phyloP scores from a whole-genome alignment of 2,329 filamentous ascomycete genomes.

The Neofusicoccum ribis region DNA sequence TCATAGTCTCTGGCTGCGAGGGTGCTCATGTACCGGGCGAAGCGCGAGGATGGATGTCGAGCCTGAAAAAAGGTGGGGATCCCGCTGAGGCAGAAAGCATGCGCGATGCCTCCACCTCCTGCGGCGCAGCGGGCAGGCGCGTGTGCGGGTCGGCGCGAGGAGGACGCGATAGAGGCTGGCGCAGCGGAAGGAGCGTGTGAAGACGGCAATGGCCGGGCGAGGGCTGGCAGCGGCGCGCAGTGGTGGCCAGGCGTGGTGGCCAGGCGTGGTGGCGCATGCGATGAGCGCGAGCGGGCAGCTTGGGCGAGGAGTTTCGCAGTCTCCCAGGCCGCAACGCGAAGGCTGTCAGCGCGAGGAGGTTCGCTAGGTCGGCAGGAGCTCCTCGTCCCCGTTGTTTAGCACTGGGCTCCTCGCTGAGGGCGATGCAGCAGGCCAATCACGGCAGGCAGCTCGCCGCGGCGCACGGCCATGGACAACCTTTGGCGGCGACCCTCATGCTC shows the following conservation, averaged over 20 bases:
- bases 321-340: neutral
- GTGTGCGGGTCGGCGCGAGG: neutral
- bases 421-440: conserved; percentile 10
- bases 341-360: neutral
- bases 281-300: neutral
- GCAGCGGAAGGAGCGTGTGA: neutral
- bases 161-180: neutral
- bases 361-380: conserved; percentile 4
- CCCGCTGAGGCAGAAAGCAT: neutral
- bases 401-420: conserved; percentile 3
- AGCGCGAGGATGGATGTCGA: neutral
- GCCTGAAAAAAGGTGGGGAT: neutral
- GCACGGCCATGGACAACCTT: neutral
- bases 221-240: neutral
- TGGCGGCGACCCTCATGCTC: neutral
- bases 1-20: conserved; percentile 10
- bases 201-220: neutral
- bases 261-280: conserved; percentile 7
- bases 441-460: neutral
- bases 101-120: no score
- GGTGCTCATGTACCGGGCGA: neutral
- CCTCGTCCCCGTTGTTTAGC: conserved; percentile 9
- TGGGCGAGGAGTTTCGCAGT: neutral
- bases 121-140: neutral
- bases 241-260: neutral